Base-by-base conservation (phyloP, 2,329 filamentous ascomycete genomes). In the Diaporthe longicolla region DNA sequence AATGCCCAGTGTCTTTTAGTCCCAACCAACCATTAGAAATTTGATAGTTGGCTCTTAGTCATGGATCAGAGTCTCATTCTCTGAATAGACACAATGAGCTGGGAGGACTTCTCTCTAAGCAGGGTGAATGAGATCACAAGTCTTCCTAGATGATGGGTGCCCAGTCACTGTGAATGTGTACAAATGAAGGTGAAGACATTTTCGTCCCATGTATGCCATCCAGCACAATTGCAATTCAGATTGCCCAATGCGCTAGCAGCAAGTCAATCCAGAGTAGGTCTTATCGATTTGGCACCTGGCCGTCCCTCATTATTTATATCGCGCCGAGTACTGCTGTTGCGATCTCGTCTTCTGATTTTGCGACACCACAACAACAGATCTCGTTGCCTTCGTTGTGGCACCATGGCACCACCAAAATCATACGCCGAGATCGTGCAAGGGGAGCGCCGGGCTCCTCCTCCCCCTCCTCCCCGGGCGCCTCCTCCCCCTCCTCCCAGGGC, bases 351-450 rank as follows among this genome's bases (percentile, higher is more conserved):
- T 11, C 13, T 21, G 43, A 37, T n/a, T 2, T 35, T 32, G 2
- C 37, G 21, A 37, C 45, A 52, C 26, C 45, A 29, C 29, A 24
- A 43, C 17, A 26, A 8, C 21, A n/a, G 10, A 43, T 13, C 15
- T 35, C 24, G 21, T 21, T 48, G 5, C 1, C 19, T 48, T 9
- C 7, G 7, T 21, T 48, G 4, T 21, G 37, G 37, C 37, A 40
- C 15, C 2, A 71, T 71, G 69, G 69, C 3, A 4, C 69, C 69
- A 3, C 69, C 43, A 1, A 71, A 63, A 7, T 63, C 70, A 9
- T 71, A 55, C 3, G 70, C 70, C 0, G 70, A 71, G 35, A 63
- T 63, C 24, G 45, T 71, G 3, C 69, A 43, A 24, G 58, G 57
- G 15, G 57, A 48, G 24, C 57, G 70, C 1, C 4, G n/a, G 8